phyloP scores from a whole-genome alignment of 192 early-diverging fungal genomes.

The Umbelopsis isabellina region DNA sequence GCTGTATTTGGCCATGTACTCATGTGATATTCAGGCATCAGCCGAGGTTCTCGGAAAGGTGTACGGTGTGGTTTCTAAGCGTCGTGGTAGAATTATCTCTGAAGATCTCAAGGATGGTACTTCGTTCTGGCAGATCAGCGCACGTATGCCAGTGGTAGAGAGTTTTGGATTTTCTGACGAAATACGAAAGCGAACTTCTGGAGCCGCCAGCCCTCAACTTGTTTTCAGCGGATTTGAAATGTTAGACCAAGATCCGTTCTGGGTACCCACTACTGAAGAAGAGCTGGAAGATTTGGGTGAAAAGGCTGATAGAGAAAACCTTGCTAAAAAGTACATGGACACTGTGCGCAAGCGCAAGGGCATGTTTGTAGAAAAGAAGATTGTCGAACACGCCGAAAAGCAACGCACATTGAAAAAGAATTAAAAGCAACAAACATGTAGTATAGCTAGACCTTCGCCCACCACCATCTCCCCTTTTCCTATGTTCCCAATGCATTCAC shows the following conservation, averaged over 20 bases:
- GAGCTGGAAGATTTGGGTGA: constrained; percentile 98
- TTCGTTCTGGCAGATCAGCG: constrained; percentile 89
- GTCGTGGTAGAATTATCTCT: constrained; percentile 89
- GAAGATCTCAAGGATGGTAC: constrained; percentile 99
- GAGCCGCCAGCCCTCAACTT: constrained; percentile 93
- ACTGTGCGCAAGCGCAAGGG: constrained; percentile 93
- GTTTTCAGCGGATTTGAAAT: constrained; percentile 95
- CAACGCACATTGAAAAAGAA: constrained; percentile 51
- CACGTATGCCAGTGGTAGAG: constrained; percentile 92
- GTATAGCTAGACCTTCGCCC: not conserved
- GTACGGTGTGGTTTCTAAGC: constrained; percentile 88
- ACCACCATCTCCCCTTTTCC: too few species aligned
- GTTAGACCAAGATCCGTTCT: constrained; percentile 94
- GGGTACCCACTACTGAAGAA: constrained; percentile 97
- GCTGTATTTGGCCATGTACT: constrained; percentile 94
- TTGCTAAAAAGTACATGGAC: constrained; percentile 97
- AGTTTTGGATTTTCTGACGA: constrained; percentile 99
- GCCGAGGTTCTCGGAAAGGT: constrained; percentile 95
- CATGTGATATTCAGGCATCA: constrained; percentile 94
- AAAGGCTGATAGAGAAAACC: constrained; percentile 95
- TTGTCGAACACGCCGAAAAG: constrained; percentile 85
- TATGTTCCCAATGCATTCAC: too few species aligned
- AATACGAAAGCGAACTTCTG: constrained; percentile 93
- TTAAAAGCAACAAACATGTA: not conserved
- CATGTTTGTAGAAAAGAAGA: constrained; percentile 90